Conservation (phyloP, 2,329 filamentous ascomycete species). For the Aspergillus pseudoviridinutans region DNA sequence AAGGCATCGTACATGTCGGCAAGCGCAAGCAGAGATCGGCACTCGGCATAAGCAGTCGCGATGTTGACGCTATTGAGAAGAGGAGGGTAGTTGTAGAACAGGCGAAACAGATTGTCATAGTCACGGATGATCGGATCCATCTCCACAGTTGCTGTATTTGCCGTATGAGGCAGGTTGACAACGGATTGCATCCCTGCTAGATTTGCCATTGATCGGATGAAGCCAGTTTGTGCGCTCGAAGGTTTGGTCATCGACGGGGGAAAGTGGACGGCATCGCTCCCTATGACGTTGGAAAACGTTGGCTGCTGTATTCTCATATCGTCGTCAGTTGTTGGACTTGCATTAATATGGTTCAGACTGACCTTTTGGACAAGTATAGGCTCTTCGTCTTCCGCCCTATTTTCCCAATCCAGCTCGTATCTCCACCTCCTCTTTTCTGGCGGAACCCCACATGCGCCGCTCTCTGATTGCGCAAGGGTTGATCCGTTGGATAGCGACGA, state of each 20-base stretch:
- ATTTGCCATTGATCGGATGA: conserved; percentile 86
- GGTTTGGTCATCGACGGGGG: conserved; percentile 61
- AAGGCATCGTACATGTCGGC: conserved; percentile 96
- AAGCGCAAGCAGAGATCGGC: conserved; percentile 79
- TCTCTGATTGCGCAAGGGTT: conserved; percentile 35
- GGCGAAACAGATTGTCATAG: conserved; percentile 92
- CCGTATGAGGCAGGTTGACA: conserved; percentile 46
- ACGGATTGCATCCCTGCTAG: conserved; percentile 57
- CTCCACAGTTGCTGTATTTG: conserved; percentile 56
- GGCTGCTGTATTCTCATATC: conserved; percentile 23
- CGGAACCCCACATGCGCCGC: conserved; percentile 38
- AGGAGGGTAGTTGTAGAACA: conserved; percentile 92
- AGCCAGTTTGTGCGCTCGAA: conserved; percentile 59
- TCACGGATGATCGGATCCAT: conserved; percentile 75
- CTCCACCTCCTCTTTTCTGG: conserved; percentile 66
- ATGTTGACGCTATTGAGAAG: conserved; percentile 81
- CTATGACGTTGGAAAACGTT: conserved; percentile 53
- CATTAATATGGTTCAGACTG: conserved; percentile 15
- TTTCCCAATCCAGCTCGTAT: conserved; percentile 79
- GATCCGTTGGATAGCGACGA: conserved; percentile 34
- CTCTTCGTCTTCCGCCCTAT: conserved; percentile 65
- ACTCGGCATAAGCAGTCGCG: conserved; percentile 87
- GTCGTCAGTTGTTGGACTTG: neutral
- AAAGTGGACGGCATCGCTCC: conserved; percentile 43
- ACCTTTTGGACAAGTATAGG: conserved; percentile 87